A percentile compares a stretch with the other conserved stretches of the same genome.
Conservation (phyloP, 2,329 filamentous ascomycete genomes). For the Pyrenochaeta sp. region DNA sequence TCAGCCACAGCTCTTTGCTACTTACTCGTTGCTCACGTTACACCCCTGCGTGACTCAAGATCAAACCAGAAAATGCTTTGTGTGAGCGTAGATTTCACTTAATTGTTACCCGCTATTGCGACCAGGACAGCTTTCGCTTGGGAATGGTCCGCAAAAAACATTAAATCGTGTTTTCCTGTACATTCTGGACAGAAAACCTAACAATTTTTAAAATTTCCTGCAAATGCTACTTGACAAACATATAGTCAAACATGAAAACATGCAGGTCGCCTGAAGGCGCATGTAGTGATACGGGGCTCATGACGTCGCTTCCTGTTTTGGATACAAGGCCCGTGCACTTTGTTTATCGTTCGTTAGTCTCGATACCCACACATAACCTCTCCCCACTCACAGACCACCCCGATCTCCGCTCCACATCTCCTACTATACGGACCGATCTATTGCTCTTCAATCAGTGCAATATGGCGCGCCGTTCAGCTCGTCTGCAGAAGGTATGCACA, state of each 20-base stretch:
- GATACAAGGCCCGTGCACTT: constrained; percentile 20
- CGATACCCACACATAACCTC: constrained; percentile 18
- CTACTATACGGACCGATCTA: constrained; percentile 12
- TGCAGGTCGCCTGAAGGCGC: background rate
- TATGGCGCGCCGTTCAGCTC: constrained; percentile 49
- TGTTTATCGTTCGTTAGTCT: constrained; percentile 24
- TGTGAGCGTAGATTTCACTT: too few relatives aligned
- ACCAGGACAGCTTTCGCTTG: background rate
- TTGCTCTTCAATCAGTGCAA: constrained; percentile 18
- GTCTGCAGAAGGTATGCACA: constrained; percentile 46
- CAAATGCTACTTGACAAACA: background rate
- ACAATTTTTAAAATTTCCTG: too few relatives aligned
- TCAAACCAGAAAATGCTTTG: too few relatives aligned
- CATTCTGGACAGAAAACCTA: too few relatives aligned
- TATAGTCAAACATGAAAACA: background rate
- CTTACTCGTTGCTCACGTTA: too few relatives aligned
- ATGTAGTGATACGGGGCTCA: background rate
- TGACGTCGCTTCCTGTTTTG: constrained; percentile 18
- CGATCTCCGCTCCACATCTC: constrained; percentile 25
- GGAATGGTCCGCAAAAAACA: too few relatives aligned
- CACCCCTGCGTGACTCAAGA: too few relatives aligned
- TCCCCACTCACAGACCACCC: constrained; percentile 37
- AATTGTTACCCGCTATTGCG: too few relatives aligned
- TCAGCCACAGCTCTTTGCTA: too few relatives aligned
- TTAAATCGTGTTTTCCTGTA: too few relatives aligned